Evolutionary conservation across 192 early-diverging fungal genomes (phyloP).

Genomic region (Funneliformis geosporum): DNA sequence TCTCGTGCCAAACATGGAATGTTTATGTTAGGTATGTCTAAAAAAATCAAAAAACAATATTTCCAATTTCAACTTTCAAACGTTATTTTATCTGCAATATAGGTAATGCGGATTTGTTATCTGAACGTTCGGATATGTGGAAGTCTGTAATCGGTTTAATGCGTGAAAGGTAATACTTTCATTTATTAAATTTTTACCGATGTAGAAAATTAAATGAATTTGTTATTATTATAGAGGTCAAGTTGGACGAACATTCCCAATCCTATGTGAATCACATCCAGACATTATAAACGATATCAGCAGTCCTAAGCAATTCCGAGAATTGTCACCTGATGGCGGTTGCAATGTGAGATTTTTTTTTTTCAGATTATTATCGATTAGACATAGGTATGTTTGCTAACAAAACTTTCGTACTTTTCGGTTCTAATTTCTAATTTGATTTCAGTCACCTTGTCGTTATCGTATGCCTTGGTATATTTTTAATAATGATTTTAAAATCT

Average conservation of each 20-base stretch:
- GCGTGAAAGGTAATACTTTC: neutral
- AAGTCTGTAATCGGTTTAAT: slow-evolving; percentile 44
- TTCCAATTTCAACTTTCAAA: neutral
- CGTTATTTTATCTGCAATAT: slow-evolving; percentile 17
- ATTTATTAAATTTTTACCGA: too few relatives aligned
- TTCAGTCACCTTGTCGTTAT: neutral
- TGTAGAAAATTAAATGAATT: neutral
- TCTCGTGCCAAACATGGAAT: slow-evolving; percentile 63
- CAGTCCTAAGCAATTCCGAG: slow-evolving; percentile 32
- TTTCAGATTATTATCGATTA: neutral
- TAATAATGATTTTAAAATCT: neutral
- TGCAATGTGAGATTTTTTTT: slow-evolving; percentile 35
- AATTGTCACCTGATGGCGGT: slow-evolving; percentile 55
- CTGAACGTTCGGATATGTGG: slow-evolving; percentile 40
- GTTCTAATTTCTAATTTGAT: neutral
- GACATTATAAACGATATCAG: slow-evolving; percentile 34
- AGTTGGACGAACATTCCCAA: slow-evolving; percentile 45
- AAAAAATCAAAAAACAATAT: neutral
- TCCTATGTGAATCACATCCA: slow-evolving; percentile 54
- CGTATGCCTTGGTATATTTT: neutral
- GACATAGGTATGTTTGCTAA: neutral
- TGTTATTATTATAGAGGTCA: slow-evolving; percentile 20
- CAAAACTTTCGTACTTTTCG: neutral
- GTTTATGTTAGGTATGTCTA: slow-evolving; percentile 41
- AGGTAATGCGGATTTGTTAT: slow-evolving; percentile 49